These are phyloP conservation scores for Lolium multiflorum DNA, from an alignment of 176 grass and related monocot genomes.

Conservation along the genomic window DNA sequence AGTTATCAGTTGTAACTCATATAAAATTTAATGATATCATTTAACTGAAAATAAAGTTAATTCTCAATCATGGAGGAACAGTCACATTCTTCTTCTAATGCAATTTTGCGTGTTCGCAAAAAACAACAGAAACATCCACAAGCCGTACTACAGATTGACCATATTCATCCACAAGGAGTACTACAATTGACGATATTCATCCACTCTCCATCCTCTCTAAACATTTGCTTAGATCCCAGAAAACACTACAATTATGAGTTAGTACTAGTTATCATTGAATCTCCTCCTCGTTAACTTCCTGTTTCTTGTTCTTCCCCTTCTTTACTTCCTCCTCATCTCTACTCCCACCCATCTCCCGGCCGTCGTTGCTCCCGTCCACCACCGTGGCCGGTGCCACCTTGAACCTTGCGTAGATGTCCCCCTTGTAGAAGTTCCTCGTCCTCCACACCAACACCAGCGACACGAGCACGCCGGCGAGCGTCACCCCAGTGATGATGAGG, in stretches of 20 bases:
- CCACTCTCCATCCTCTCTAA: neutral
- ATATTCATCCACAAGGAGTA: neutral
- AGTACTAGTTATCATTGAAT: neutral
- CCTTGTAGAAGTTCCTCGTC: constrained; percentile 19
- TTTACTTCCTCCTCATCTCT: neutral
- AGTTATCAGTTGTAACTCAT: no score
- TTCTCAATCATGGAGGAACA: no score
- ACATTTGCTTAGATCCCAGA: neutral
- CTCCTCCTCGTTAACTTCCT: neutral
- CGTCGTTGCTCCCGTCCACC: neutral
- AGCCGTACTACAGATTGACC: no score
- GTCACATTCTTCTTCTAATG: no score
- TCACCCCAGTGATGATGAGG: constrained; percentile 16
- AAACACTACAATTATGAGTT: neutral
- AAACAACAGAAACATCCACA: no score
- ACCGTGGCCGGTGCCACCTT: constrained; percentile 6
- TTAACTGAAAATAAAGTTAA: no score
- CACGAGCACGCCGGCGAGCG: neutral
- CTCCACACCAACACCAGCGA: constrained; percentile 7
- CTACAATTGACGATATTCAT: neutral
- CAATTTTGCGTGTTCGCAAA: no score
- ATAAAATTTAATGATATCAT: no score
- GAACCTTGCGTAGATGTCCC: constrained; percentile 27
- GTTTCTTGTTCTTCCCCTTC: neutral
- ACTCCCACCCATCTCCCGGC: neutral